Percentiles rank a stretch among this genome's conserved stretches.
phyloP scores from a whole-genome alignment of 1,284 basidiomycete genomes.

The Irpex sp. region DNA sequence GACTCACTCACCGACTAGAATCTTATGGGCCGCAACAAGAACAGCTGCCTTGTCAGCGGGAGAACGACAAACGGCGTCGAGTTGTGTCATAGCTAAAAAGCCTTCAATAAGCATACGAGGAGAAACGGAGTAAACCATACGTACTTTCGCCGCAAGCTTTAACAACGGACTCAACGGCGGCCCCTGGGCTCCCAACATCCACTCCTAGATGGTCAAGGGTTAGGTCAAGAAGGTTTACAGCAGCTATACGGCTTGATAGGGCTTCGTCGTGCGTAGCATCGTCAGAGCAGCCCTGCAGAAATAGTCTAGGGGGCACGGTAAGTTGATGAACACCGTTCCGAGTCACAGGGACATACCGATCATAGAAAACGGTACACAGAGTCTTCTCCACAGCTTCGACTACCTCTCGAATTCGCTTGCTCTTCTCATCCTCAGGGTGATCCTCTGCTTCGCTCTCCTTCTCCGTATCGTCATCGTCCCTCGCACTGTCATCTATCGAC shows the following conservation, averaged over 20 bases:
- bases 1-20: conserved; percentile 63
- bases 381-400: conserved; percentile 72
- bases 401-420: conserved; percentile 46
- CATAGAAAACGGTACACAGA: conserved; percentile 65
- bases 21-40: conserved; percentile 79
- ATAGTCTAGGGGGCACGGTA: conserved; percentile 40
- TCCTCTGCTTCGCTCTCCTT: conserved; percentile 24
- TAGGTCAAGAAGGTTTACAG: conserved; percentile 86
- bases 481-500: conserved; percentile 28
- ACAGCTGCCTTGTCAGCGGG: conserved; percentile 80
- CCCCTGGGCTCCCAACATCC: conserved; percentile 48
- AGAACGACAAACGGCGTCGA: conserved; percentile 59
- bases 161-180: conserved; percentile 65
- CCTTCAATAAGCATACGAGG: background rate
- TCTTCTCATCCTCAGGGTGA: conserved; percentile 25
- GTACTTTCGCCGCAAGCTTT: conserved; percentile 74
- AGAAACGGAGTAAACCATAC: conserved; percentile 22
- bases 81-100: conserved; percentile 59
- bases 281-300: conserved; percentile 65
- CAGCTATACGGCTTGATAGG: conserved; percentile 83
- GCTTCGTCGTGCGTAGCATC: conserved; percentile 87
- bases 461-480: conserved; percentile 20
- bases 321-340: background rate
- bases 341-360: conserved; percentile 27
- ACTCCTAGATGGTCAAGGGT: conserved; percentile 85